Evolutionary conservation across 257 asterid genomes (phyloP).

Genomic region (Lycium ferocissimum): DNA sequence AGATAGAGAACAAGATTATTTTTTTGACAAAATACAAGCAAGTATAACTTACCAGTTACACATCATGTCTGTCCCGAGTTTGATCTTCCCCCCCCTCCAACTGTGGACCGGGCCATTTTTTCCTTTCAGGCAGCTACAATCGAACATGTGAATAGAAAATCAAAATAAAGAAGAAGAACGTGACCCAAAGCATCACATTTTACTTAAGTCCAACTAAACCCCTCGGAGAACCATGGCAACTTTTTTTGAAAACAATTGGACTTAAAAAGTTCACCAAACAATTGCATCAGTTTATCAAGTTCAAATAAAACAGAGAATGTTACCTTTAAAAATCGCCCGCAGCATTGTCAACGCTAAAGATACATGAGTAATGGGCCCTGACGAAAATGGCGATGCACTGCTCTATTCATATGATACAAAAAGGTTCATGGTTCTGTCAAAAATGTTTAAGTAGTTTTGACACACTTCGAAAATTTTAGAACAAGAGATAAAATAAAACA

Average conservation of each 20-base stretch:
- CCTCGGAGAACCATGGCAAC: neutral
- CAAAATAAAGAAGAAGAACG: constrained; percentile 23
- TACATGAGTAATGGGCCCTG: constrained; percentile 93
- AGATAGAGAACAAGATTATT: neutral
- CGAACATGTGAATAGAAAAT: constrained; percentile 26
- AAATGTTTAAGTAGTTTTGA: constrained; percentile 25
- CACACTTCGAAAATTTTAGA: constrained; percentile 13
- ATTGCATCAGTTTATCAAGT: neutral
- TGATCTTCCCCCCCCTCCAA: constrained; percentile 97
- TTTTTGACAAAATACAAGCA: constrained; percentile 1
- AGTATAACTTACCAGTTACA: constrained; percentile 63
- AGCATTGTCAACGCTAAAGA: constrained; percentile 95
- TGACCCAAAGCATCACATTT: neutral
- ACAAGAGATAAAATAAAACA: constrained; percentile 21
- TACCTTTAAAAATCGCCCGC: constrained; percentile 95
- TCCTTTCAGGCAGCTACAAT: constrained; percentile 29
- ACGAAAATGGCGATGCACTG: constrained; percentile 95
- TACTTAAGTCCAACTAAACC: neutral
- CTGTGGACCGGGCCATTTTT: constrained; percentile 70
- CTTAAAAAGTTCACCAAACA: neutral
- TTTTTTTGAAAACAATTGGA: neutral
- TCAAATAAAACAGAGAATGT: constrained; percentile 25
- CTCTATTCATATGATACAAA: constrained; percentile 95
- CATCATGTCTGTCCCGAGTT: constrained; percentile 78
- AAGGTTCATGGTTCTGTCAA: constrained; percentile 83